Evolutionary conservation across 805 yeast genomes (phyloP), one percentile per base, ranked within the genome.

Genomic region (Candida vaughaniae): DNA sequence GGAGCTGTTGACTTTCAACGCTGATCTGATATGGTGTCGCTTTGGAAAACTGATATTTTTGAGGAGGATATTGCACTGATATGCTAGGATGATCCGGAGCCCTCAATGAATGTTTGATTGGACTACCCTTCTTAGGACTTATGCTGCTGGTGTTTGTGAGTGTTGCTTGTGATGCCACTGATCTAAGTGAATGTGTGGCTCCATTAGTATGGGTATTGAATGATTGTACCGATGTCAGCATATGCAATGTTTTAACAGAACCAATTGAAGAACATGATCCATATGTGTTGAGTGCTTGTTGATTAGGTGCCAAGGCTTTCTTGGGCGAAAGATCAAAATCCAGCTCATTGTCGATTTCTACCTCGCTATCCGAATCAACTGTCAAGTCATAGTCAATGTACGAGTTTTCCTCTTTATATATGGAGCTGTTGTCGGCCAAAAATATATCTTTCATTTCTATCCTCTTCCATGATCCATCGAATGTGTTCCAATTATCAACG

Each of bases 401-500:
- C 36, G 64, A 63, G 33, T 58, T 55, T 27, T 57, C 64, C 33
- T 53, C 58, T 22, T 25, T 22, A 16, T 25, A 22, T 16, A 20
- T 30, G 22, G 10, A 4, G 17, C 37, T 10, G 9, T 7, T 6
- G 6, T 20, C 23, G 9, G 23, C 6, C 10, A 11, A 14, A 14
- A 53, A 16, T 9, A 31, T 45, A 25, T 31, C 39, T 6, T 25
- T 25, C 17, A 39, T 34, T 17, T 28, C 27, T 7, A 32, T 22
- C 17, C 20, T 12, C 18, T 36, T 44, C 9, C 75, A 55, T 4
- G 47, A 44, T 2, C 50, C 55, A 17, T 18, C 22, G 20, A 33
- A 38, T 12, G 10, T 9, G n/a, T 14, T 8, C 80, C 84, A 83
- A 46, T 66, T 53, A 22, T 67, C 75, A 26, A 82, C 48, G 5